Conservation (phyloP, 192 early-diverging fungal species). For the Pilobolus umbonatus region DNA sequence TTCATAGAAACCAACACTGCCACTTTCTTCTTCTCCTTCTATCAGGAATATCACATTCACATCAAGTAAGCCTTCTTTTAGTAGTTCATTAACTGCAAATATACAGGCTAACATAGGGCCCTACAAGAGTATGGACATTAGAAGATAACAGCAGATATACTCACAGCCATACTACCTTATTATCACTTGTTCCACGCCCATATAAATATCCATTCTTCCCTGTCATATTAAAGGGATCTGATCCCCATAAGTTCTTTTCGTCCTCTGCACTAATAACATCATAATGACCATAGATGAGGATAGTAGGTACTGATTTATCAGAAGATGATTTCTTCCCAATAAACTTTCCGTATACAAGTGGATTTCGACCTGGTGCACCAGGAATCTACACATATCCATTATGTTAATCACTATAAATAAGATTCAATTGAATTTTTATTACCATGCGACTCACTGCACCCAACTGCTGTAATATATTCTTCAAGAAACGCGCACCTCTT, state of each 20-base stretch:
- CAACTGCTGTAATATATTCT: slow-evolving; percentile 58
- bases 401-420: not conserved
- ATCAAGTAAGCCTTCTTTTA: slow-evolving; percentile 49
- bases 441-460: slow-evolving; percentile 53
- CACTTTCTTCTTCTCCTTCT: slow-evolving; percentile 77
- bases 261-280: slow-evolving; percentile 74
- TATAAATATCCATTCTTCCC: slow-evolving; percentile 70
- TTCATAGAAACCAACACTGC: slow-evolving; percentile 62
- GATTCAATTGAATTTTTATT: not conserved
- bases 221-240: slow-evolving; percentile 60
- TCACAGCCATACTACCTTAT: slow-evolving; percentile 40
- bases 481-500: slow-evolving; percentile 67
- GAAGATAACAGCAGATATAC: too few relatives aligned
- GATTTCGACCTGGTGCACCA: slow-evolving; percentile 55
- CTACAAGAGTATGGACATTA: not conserved
- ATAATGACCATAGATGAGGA: slow-evolving; percentile 77
- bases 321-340: slow-evolving; percentile 31
- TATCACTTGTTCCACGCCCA: slow-evolving; percentile 74
- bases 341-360: slow-evolving; percentile 66
- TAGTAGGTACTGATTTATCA: slow-evolving; percentile 35
- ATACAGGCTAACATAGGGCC: slow-evolving; percentile 70
- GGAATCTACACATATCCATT: slow-evolving; percentile 37
- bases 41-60: slow-evolving; percentile 71
- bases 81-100: slow-evolving; percentile 66
- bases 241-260: slow-evolving; percentile 51